phyloP scores from a whole-genome alignment of 257 asterid species.

The Striga asiatica region DNA sequence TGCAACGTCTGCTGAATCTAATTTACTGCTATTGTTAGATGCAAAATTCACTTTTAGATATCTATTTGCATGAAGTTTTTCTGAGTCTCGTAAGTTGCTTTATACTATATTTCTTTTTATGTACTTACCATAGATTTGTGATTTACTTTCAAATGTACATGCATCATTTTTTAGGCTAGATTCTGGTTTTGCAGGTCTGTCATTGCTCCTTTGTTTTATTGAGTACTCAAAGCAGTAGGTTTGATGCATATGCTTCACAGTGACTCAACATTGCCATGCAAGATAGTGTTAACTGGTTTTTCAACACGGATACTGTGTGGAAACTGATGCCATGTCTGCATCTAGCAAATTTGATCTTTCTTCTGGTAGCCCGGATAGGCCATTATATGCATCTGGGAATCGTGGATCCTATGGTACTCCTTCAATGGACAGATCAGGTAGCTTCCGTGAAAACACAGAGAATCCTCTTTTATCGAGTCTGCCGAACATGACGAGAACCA shows the following conservation, averaged over 20 bases:
- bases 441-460: slow-evolving; percentile 68
- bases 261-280: slow-evolving; percentile 60
- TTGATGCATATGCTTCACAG: slow-evolving; percentile 39
- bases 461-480: slow-evolving; percentile 59
- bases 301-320: slow-evolving; percentile 44
- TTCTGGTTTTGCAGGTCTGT: slow-evolving; percentile 35
- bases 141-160: slow-evolving; percentile 8
- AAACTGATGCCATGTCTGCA: slow-evolving; percentile 80
- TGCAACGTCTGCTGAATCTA: no score
- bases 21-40: not conserved
- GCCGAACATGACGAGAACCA: slow-evolving; percentile 69
- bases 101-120: not conserved
- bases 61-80: not conserved
- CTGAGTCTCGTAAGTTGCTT: slow-evolving; percentile 5
- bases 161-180: slow-evolving; percentile 11
- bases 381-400: slow-evolving; percentile 54
- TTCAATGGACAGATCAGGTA: slow-evolving; percentile 70
- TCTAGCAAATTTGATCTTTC: slow-evolving; percentile 76
- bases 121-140: slow-evolving; percentile 5
- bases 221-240: slow-evolving; percentile 30
- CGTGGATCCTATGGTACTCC: slow-evolving; percentile 61
- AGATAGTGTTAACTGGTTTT: slow-evolving; percentile 52
- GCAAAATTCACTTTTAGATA: not conserved
- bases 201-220: slow-evolving; percentile 21
- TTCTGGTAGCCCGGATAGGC: slow-evolving; percentile 85